Evolutionary conservation across 169 alveolate species (phyloP), one percentile per base, ranked within the genome.

Genomic region (Cryptosporidium meleagridis): DNA sequence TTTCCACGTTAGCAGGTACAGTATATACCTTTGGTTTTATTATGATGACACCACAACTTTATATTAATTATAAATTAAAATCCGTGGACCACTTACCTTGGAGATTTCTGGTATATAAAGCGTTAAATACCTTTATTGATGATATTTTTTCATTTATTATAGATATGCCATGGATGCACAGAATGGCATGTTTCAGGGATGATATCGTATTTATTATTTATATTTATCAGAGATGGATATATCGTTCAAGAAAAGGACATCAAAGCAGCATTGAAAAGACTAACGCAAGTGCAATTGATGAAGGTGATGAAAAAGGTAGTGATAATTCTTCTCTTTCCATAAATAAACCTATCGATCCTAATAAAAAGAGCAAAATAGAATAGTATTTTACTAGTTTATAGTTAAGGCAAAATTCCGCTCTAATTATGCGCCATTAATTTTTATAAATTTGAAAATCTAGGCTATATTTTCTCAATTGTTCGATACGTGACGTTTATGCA

Each of bases 31-130:
- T 95, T 91, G 97, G 96, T 91, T 98, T 98, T 92, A 96, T 97
- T 68, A 95, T 96, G 96, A 96, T 98, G 98, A 98, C 99, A 16
- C 99, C 99, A 45, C 98, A 99, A 94, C 94, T 99, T 48, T 99
- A 98, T 94, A 98, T 98, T 71, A 99, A 99, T 95, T 99, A 99
- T 94, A 97, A 97, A 93, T 94, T 98, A 69, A 95, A 98, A 93
- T 97, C 99, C 0, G 99, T 99, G 5, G 99, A 98, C 85, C 99
- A 99, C 89, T 94, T 99, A 84, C 99, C 99, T 41, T 97, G 99
- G 98, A 93, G 98, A 70, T 98, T 99, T 8, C 94, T 97, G 87
- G 96, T 96, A 61, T 98, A 97, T 93, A 94, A 95, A 94, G 97
- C 99, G 61, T 93, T 98, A 75, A 98, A 97, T 84, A 98, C 99